Conservation (phyloP, 2,329 filamentous ascomycete species). For the Sclerotinia borealis region DNA sequence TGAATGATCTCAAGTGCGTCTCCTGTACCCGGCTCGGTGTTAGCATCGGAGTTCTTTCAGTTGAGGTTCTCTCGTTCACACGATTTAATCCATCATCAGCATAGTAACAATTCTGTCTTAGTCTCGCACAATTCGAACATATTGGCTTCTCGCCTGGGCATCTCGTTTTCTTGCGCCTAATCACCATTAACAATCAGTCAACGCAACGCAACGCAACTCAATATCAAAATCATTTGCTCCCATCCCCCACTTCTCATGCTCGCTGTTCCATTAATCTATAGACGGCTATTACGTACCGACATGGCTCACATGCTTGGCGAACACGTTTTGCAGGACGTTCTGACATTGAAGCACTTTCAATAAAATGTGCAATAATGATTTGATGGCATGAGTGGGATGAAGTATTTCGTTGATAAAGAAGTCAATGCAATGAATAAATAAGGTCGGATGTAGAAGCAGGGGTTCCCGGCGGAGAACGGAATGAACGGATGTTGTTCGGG, state of each 20-base stretch:
- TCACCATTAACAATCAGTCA: not conserved
- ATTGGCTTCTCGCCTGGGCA: constrained; percentile 45
- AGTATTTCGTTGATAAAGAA: not conserved
- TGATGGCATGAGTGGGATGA: not conserved
- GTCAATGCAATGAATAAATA: not conserved
- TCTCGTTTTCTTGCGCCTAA: constrained; percentile 45
- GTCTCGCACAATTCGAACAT: constrained; percentile 44
- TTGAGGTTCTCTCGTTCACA: constrained; percentile 15
- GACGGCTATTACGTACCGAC: constrained; percentile 27
- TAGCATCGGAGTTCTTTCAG: not conserved
- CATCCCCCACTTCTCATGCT: not conserved
- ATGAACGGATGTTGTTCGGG: constrained; percentile 2
- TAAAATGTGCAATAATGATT: constrained; percentile 7
- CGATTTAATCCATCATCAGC: constrained; percentile 27
- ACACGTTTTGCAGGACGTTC: constrained; percentile 30
- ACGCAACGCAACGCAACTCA: not conserved
- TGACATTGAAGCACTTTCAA: constrained; percentile 12
- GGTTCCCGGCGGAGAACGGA: constrained; percentile 5
- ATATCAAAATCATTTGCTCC: not conserved
- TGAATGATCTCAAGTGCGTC: not conserved
- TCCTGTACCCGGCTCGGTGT: not conserved
- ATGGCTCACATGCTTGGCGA: constrained; percentile 35
- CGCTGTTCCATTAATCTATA: not conserved
- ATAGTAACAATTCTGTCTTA: constrained; percentile 43
- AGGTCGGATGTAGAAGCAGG: not conserved